Evolutionary conservation across 805 yeast genomes (phyloP).

Genomic region (Yarrowia sp.): DNA sequence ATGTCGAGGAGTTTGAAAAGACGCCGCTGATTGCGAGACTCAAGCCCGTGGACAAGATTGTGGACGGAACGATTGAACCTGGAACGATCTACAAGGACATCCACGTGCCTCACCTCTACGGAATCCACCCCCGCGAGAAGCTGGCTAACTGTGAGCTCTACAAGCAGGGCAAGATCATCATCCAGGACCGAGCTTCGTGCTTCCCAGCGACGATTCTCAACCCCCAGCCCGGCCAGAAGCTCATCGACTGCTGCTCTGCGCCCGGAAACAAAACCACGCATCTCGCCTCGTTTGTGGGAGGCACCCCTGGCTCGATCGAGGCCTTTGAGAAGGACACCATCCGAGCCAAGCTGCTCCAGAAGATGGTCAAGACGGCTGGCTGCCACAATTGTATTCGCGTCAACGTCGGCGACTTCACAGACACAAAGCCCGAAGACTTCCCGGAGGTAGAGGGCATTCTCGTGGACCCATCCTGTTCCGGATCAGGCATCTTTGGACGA

Average conservation of each 20-base stretch:
- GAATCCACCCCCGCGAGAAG: conserved; percentile 73
- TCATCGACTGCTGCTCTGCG: conserved; percentile 95
- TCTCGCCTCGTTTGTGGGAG: conserved; percentile 61
- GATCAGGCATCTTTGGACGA: conserved; percentile 96
- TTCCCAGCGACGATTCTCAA: conserved; percentile 85
- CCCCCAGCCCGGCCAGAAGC: conserved; percentile 56
- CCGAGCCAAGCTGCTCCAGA: conserved; percentile 65
- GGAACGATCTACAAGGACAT: conserved; percentile 72
- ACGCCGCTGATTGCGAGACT: conserved; percentile 46
- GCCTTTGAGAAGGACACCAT: conserved; percentile 87
- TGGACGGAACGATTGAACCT: conserved; percentile 41
- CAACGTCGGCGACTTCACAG: conserved; percentile 59
- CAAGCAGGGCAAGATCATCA: conserved; percentile 71
- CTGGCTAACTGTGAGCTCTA: conserved; percentile 69
- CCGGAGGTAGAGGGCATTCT: conserved; percentile 71
- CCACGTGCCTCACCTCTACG: conserved; percentile 72
- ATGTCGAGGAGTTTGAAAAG: conserved; percentile 38
- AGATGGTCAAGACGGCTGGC: conserved; percentile 80
- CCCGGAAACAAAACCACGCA: conserved; percentile 99
- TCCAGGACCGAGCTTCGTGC: conserved; percentile 96
- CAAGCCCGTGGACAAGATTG: conserved; percentile 47
- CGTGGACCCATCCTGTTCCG: conserved; percentile 97
- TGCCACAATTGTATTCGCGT: conserved; percentile 48
- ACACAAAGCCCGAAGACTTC: conserved; percentile 56
- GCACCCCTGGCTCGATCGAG: conserved; percentile 46